A percentile compares a stretch with the other conserved stretches of the same genome.
Evolutionary conservation across 169 alveolate genomes (phyloP).

Genomic region (Plasmodium gonderi): DNA sequence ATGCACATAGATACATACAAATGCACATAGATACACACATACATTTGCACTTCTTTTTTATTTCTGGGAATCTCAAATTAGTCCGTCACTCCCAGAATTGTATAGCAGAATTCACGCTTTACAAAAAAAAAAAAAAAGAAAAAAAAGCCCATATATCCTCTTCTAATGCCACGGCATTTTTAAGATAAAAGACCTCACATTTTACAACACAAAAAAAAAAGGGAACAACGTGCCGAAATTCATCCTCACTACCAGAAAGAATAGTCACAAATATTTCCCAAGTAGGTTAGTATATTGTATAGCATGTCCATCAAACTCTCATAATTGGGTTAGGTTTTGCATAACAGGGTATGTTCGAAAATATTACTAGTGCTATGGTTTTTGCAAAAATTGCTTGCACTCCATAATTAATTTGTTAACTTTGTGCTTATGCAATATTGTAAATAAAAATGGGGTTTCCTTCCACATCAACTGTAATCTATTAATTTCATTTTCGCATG

Average conservation of each 20-base stretch:
- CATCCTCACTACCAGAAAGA: background rate
- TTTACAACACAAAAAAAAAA: background rate
- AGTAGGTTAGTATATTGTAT: too few species aligned
- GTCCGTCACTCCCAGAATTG: background rate
- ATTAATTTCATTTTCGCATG: slow-evolving; percentile 53
- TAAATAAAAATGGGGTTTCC: slow-evolving; percentile 55
- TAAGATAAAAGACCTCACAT: background rate
- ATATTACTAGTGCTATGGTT: background rate
- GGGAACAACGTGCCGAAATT: background rate
- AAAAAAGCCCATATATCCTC: background rate
- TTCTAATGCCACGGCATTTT: background rate
- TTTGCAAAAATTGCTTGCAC: slow-evolving; percentile 1
- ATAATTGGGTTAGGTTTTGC: too few species aligned
- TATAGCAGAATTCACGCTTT: background rate
- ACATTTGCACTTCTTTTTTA: background rate
- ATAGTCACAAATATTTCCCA: background rate
- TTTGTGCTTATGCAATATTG: slow-evolving; percentile 31
- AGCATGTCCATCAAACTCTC: too few species aligned
- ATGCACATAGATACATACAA: background rate
- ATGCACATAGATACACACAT: too few species aligned
- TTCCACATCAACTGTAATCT: slow-evolving; percentile 56
- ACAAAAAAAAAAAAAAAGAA: background rate
- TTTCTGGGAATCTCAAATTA: background rate
- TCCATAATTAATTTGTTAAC: slow-evolving; percentile 56
- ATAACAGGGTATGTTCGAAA: background rate